phyloP scores from a whole-genome alignment of 2,329 filamentous ascomycete genomes.

The Sporothrix variecibatus region DNA sequence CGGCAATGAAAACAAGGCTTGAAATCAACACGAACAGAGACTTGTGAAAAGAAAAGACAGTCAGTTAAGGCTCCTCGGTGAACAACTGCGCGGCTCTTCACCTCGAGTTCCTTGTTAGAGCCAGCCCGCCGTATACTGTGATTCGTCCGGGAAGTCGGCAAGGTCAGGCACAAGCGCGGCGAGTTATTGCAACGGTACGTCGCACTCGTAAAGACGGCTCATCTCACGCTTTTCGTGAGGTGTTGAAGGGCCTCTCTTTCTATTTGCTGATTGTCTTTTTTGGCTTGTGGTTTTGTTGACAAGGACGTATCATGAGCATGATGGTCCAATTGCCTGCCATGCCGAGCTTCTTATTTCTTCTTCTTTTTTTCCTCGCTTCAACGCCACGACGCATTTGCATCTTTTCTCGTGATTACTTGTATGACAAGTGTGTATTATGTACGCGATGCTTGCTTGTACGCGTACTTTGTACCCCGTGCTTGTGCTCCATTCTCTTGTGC shows the following conservation, averaged over 20 bases:
- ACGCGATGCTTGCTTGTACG: not conserved
- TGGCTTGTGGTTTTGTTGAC: not conserved
- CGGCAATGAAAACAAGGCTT: not conserved
- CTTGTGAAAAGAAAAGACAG: not conserved
- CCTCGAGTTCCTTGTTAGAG: not conserved
- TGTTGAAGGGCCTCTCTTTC: not conserved
- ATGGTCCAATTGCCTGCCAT: not conserved
- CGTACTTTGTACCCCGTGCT: not conserved
- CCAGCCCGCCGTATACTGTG: not conserved
- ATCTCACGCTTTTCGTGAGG: not conserved
- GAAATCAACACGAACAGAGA: not conserved
- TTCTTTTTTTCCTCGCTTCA: not conserved
- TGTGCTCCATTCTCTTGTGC: not conserved
- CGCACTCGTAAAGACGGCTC: not conserved
- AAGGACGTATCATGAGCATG: not conserved
- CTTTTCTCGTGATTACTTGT: not conserved
- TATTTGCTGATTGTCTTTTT: not conserved
- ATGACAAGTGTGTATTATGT: not conserved
- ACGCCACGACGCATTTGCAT: not conserved
- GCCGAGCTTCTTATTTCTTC: not conserved
- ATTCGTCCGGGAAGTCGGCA: conserved; percentile 3
- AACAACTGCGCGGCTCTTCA: not conserved
- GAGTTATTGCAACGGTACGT: not conserved
- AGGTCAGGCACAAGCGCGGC: not conserved
- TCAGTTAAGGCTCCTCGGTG: not conserved